These are phyloP conservation scores for Dioscorea zingiberensis DNA, from an alignment of 106 monocot species.

Conservation along the genomic window DNA sequence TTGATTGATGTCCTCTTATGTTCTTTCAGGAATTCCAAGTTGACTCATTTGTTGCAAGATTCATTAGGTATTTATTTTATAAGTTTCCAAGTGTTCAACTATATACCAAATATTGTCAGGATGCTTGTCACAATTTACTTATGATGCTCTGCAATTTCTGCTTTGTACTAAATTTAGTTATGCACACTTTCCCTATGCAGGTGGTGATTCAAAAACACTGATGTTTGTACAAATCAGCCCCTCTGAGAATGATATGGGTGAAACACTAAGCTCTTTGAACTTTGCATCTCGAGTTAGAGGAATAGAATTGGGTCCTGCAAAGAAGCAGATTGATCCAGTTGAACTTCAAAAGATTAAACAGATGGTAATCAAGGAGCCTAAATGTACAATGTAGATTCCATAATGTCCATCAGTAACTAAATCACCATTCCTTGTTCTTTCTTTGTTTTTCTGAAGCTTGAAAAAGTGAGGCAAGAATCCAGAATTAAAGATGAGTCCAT, in stretches of 20 bases:
- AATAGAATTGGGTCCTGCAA: constrained; percentile 74
- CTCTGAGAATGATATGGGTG: constrained; percentile 65
- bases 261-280: constrained; percentile 83
- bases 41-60: constrained; percentile 85
- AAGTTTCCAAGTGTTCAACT: background rate
- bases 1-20: background rate
- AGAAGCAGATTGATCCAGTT: constrained; percentile 65
- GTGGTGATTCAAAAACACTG: constrained; percentile 77
- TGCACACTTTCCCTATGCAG: constrained; percentile 27
- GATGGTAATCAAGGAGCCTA: constrained; percentile 32
- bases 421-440: too few relatives aligned
- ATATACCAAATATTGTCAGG: background rate
- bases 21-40: constrained; percentile 68
- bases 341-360: constrained; percentile 75
- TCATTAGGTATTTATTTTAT: constrained; percentile 49
- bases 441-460: constrained; percentile 42
- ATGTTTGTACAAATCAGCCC: constrained; percentile 97
- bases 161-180: too few relatives aligned
- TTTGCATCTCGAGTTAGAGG: constrained; percentile 81
- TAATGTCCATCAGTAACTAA: too few relatives aligned
- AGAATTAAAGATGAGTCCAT: constrained; percentile 69
- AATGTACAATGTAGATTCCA: too few relatives aligned
- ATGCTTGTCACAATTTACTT: background rate
- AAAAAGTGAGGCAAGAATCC: constrained; percentile 61
- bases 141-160: too few relatives aligned